phyloP scores from a whole-genome alignment of 2,329 filamentous ascomycete genomes.

The Hypoxylon sp. region DNA sequence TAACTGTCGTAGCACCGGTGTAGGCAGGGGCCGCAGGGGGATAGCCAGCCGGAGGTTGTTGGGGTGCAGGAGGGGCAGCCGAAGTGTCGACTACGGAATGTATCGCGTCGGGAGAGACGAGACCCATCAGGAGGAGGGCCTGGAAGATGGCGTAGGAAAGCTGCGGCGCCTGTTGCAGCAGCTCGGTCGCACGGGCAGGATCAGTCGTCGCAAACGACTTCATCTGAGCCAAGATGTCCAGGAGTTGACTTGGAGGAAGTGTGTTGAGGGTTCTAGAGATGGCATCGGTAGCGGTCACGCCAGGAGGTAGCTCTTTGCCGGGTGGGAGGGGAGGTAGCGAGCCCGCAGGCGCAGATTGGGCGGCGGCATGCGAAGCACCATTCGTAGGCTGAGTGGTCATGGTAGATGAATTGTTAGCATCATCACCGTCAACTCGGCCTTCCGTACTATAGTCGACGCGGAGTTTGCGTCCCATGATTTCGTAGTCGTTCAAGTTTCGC shows the following conservation, averaged over 20 bases:
- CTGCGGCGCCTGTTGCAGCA: constrained; percentile 90
- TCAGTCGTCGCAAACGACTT: constrained; percentile 88
- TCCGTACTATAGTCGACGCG: constrained; percentile 97
- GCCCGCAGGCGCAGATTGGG: constrained; percentile 56
- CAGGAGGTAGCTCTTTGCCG: constrained; percentile 85
- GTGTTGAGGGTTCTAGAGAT: constrained; percentile 92
- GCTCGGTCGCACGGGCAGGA: constrained; percentile 84
- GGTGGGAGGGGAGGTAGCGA: constrained; percentile 84
- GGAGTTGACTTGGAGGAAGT: constrained; percentile 86
- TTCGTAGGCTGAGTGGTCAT: constrained; percentile 46
- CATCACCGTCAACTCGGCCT: constrained; percentile 78
- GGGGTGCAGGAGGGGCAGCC: constrained; percentile 56
- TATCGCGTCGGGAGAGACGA: constrained; percentile 87
- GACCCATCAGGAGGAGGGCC: constrained; percentile 89
- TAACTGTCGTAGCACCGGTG: constrained; percentile 58
- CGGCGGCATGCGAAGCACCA: constrained; percentile 51
- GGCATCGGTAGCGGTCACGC: constrained; percentile 86
- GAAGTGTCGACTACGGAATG: constrained; percentile 79
- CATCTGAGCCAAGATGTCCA: constrained; percentile 95
- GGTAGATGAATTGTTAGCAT: constrained; percentile 48
- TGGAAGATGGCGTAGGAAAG: constrained; percentile 96
- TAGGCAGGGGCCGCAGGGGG: constrained; percentile 56
- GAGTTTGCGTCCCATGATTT: constrained; percentile 94
- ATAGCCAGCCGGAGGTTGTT: constrained; percentile 54
- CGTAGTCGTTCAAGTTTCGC: constrained; percentile 93